Percentiles rank a stretch among this genome's conserved stretches.
phyloP scores from a whole-genome alignment of 768 basidiomycete species.

The Chlorophyllum brunneum region DNA sequence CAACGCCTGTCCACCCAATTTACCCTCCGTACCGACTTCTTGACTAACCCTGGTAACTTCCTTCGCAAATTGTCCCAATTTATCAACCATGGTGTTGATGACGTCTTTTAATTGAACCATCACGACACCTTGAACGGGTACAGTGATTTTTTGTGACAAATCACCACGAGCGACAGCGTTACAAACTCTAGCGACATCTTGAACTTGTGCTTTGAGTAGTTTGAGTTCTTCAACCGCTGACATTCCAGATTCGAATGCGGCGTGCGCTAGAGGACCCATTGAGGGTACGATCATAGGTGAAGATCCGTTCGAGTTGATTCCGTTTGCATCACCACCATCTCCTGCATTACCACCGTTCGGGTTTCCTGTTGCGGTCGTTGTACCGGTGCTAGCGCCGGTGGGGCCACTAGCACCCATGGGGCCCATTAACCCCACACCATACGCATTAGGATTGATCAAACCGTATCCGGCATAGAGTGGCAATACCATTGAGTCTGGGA shows the following conservation, averaged over 20 bases:
- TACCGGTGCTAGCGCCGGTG: neutral
- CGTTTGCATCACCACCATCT: slow-evolving; percentile 11
- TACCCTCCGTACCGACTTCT: slow-evolving; percentile 84
- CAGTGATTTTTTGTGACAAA: slow-evolving; percentile 68
- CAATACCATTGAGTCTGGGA: slow-evolving; percentile 41
- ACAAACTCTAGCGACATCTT: slow-evolving; percentile 73
- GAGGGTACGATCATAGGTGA: slow-evolving; percentile 38
- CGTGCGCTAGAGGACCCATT: slow-evolving; percentile 49
- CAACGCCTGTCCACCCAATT: slow-evolving; percentile 82
- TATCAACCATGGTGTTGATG: slow-evolving; percentile 61
- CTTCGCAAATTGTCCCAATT: slow-evolving; percentile 82
- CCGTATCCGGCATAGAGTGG: slow-evolving; percentile 17
- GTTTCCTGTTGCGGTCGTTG: neutral
- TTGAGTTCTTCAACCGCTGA: slow-evolving; percentile 70
- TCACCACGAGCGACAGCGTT: slow-evolving; percentile 73
- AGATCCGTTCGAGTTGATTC: slow-evolving; percentile 44
- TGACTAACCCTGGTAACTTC: slow-evolving; percentile 85
- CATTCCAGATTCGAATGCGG: slow-evolving; percentile 31
- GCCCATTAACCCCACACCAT: neutral
- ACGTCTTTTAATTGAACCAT: slow-evolving; percentile 77
- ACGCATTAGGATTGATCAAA: neutral
- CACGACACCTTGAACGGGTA: slow-evolving; percentile 66
- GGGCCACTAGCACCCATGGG: neutral
- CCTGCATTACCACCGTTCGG: neutral
- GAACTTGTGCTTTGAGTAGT: slow-evolving; percentile 75